Conservation (phyloP, 805 yeast species). For the Candida khao-thaluensis region DNA sequence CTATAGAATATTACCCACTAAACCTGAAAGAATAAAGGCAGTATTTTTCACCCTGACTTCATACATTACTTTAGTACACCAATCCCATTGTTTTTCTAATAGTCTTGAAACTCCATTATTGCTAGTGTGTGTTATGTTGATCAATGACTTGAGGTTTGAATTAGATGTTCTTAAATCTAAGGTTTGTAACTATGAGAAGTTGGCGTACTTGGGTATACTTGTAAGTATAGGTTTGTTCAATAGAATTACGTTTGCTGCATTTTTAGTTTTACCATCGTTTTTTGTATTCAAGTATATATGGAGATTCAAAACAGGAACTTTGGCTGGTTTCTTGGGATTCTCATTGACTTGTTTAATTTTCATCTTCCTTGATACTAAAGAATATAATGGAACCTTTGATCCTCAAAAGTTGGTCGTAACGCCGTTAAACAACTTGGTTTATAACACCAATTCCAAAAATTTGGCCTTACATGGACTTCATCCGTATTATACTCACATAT, state of each 20-base stretch:
- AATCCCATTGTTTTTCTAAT: slow-evolving; percentile 88
- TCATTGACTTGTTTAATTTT: slow-evolving; percentile 32
- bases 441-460: slow-evolving; percentile 62
- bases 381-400: slow-evolving; percentile 24
- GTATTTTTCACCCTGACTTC: slow-evolving; percentile 51
- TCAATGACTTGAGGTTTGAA: slow-evolving; percentile 40
- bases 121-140: slow-evolving; percentile 48
- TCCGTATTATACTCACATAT: slow-evolving; percentile 67
- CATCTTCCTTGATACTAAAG: slow-evolving; percentile 54
- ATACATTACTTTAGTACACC: slow-evolving; percentile 75
- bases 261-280: slow-evolving; percentile 62
- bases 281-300: slow-evolving; percentile 45
- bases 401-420: slow-evolving; percentile 48
- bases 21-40: slow-evolving; percentile 49
- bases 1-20: slow-evolving; percentile 47
- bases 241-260: slow-evolving; percentile 78
- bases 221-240: slow-evolving; percentile 75
- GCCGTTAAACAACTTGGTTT: slow-evolving; percentile 73
- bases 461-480: slow-evolving; percentile 82
- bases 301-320: slow-evolving; percentile 28
- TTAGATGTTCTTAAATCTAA: slow-evolving; percentile 12
- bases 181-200: slow-evolving; percentile 11
- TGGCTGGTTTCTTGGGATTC: slow-evolving; percentile 37
- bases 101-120: slow-evolving; percentile 68
- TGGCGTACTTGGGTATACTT: slow-evolving; percentile 45